Evolutionary conservation across 1,139 yeast species (phyloP).

Genomic region (Geotrichum reessii): DNA sequence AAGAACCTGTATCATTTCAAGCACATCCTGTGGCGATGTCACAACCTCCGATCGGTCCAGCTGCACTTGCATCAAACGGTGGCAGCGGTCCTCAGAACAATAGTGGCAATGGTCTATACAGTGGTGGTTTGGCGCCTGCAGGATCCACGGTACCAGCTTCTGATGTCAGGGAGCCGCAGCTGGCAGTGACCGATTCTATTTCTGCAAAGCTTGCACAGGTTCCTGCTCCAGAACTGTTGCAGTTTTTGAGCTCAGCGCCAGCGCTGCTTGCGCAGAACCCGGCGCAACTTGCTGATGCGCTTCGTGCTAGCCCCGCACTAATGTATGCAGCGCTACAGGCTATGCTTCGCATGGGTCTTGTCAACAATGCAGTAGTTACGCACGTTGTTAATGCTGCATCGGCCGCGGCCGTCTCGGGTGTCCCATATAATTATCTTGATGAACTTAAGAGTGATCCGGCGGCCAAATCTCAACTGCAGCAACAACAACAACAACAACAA

Average conservation of each 20-base stretch:
- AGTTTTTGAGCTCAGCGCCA: conserved; percentile 57
- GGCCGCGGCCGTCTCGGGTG: conserved; percentile 2
- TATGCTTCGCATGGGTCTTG: conserved; percentile 53
- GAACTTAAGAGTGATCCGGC: conserved; percentile 1
- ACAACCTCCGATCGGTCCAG: neutral
- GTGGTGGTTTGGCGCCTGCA: neutral
- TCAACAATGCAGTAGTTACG: conserved; percentile 51
- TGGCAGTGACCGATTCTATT: conserved; percentile 56
- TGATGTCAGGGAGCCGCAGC: conserved; percentile 46
- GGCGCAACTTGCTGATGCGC: conserved; percentile 54
- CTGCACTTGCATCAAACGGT: neutral
- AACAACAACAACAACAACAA: neutral
- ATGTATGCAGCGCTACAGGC: conserved; percentile 79
- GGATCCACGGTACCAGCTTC: conserved; percentile 10
- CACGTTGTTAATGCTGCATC: conserved; percentile 29
- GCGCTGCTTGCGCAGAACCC: conserved; percentile 60
- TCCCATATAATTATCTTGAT: neutral
- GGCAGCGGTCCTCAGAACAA: neutral
- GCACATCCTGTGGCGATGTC: neutral
- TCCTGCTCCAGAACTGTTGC: conserved; percentile 52
- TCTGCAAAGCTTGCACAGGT: conserved; percentile 53
- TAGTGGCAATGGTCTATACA: neutral
- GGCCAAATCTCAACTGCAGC: neutral
- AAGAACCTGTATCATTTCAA: neutral
- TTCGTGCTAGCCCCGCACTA: conserved; percentile 71